These are phyloP conservation scores for Clitoria ternatea DNA, from an alignment of 306 rosid species.

Conservation along the genomic window DNA sequence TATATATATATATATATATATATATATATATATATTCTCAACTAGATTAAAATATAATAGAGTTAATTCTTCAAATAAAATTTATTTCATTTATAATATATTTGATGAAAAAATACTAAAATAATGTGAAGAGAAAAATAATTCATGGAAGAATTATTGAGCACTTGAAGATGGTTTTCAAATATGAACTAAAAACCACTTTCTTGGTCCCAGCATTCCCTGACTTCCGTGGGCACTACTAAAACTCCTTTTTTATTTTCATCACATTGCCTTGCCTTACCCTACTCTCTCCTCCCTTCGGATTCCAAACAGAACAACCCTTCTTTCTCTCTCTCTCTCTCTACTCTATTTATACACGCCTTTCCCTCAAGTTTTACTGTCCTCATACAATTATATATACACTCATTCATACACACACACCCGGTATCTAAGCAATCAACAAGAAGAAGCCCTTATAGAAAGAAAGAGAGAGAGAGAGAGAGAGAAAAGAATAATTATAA, in stretches of 20 bases:
- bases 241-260: constrained; percentile 17
- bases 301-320: constrained; percentile 46
- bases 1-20: no score
- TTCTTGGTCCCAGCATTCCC: constrained; percentile 67
- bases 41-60: no score
- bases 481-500: constrained; percentile 36
- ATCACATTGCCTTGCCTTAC: constrained; percentile 18
- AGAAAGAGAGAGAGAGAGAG: constrained; percentile 24
- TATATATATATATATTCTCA: no score
- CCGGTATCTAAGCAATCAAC: constrained; percentile 37
- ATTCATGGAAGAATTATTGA: neutral
- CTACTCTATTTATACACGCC: constrained; percentile 42
- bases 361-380: constrained; percentile 41
- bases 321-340: constrained; percentile 16
- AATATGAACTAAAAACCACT: constrained; percentile 25
- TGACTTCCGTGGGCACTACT: constrained; percentile 54
- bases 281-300: constrained; percentile 27
- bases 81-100: no score
- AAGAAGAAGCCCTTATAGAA: no score
- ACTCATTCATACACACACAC: neutral
- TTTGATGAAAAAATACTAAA: no score
- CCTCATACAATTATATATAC: constrained; percentile 31
- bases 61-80: no score
- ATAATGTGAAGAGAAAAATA: neutral
- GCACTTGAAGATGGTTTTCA: constrained; percentile 27